Conservation (phyloP, 2,329 filamentous ascomycete species). For the Colletotrichum navitas region DNA sequence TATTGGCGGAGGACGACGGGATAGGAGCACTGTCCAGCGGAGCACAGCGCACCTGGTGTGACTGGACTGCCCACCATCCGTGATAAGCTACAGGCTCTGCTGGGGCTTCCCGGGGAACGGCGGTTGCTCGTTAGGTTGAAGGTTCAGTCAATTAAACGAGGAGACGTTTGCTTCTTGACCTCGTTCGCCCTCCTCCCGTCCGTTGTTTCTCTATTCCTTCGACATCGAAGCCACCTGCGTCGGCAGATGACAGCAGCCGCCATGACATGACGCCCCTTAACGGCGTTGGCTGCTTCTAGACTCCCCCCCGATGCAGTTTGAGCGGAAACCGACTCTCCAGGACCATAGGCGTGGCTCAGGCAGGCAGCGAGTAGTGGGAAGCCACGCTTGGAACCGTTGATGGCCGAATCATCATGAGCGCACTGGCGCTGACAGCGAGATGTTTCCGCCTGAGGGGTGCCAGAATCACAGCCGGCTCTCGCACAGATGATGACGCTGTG, state of each 20-base stretch:
- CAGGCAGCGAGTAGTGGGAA: slow-evolving; percentile 22
- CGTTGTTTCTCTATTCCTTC: slow-evolving; percentile 1
- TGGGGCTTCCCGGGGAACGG: slow-evolving; percentile 9
- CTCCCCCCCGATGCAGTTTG: neutral
- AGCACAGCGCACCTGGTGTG: slow-evolving; percentile 34
- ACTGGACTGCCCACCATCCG: slow-evolving; percentile 10
- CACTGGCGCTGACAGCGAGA: slow-evolving; percentile 10
- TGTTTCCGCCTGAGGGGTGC: slow-evolving; percentile 22
- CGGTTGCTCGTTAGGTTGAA: neutral
- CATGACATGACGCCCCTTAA: slow-evolving; percentile 13
- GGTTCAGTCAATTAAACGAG: slow-evolving; percentile 17
- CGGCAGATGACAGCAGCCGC: neutral
- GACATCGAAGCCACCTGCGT: slow-evolving; percentile 12
- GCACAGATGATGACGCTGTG: slow-evolving; percentile 25
- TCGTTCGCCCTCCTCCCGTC: neutral
- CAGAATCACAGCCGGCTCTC: slow-evolving; percentile 21
- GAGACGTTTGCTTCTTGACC: slow-evolving; percentile 1
- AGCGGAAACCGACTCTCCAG: neutral
- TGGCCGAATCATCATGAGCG: slow-evolving; percentile 18
- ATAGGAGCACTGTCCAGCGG: slow-evolving; percentile 25
- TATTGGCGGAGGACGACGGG: neutral
- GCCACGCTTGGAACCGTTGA: neutral
- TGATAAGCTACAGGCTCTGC: slow-evolving; percentile 21
- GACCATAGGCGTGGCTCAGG: slow-evolving; percentile 1
- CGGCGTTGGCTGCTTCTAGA: slow-evolving; percentile 14